Conservation (phyloP, 1,284 basidiomycete genomes). For the Melampsora medusae region DNA sequence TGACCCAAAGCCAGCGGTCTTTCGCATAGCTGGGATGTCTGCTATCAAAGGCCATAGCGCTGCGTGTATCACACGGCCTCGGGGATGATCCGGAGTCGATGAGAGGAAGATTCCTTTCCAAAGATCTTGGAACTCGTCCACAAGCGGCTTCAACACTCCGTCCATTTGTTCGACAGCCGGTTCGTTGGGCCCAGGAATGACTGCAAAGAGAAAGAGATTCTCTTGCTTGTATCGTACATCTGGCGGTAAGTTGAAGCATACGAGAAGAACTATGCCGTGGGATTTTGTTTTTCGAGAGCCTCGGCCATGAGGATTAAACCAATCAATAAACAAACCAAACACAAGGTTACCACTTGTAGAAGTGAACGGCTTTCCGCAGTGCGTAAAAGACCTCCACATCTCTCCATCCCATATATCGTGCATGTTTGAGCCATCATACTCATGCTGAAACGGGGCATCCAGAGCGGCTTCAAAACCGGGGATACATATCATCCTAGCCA, state of each 20-base stretch:
- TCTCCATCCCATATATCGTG: slow-evolving; percentile 28
- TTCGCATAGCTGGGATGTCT: slow-evolving; percentile 16
- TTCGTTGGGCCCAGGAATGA: slow-evolving; percentile 19
- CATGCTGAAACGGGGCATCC: neutral
- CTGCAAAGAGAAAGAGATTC: too few species aligned
- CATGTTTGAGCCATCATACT: neutral
- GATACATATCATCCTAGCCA: neutral
- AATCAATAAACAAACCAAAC: neutral
- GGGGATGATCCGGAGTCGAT: neutral
- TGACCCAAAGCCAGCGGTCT: slow-evolving; percentile 14
- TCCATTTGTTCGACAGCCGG: slow-evolving; percentile 1
- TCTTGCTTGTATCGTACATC: slow-evolving; percentile 5
- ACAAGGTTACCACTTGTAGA: slow-evolving; percentile 10
- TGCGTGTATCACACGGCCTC: neutral
- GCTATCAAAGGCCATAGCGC: neutral
- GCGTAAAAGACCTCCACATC: slow-evolving; percentile 7
- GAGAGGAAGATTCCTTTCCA: neutral
- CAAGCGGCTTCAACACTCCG: neutral
- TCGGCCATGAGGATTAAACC: too few species aligned
- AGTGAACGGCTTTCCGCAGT: neutral
- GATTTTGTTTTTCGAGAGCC: too few species aligned
- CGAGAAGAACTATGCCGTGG: too few species aligned
- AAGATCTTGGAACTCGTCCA: neutral
- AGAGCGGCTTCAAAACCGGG: neutral
- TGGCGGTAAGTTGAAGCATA: neutral